A percentile compares a stretch with the other conserved stretches of the same genome.
Evolutionary conservation across 345 rosid genomes (phyloP).

Genomic region (Angophora floribunda): DNA sequence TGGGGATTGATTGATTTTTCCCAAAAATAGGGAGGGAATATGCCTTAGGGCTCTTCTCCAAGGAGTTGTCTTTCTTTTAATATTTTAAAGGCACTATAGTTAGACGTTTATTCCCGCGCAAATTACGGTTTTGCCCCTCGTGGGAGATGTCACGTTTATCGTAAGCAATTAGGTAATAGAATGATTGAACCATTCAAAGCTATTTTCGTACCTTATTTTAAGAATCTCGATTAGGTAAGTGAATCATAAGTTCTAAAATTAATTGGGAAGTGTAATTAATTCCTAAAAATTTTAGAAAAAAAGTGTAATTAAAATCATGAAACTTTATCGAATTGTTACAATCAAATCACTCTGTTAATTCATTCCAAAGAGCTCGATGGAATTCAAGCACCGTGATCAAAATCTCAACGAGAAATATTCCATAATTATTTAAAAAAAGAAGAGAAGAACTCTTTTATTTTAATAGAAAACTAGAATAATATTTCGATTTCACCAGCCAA

Average conservation of each 20-base stretch:
- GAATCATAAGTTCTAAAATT: neutral
- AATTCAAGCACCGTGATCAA: neutral
- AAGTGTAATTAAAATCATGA: rapidly evolving
- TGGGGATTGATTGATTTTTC: neutral
- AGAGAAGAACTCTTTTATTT: neutral
- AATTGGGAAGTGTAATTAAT: neutral
- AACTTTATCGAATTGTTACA: rapidly evolving
- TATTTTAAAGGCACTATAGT: neutral
- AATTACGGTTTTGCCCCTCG: neutral
- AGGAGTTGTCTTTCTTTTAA: neutral
- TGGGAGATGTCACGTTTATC: neutral
- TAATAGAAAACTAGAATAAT: neutral
- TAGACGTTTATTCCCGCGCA: neutral
- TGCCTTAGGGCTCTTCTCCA: neutral
- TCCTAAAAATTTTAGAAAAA: neutral
- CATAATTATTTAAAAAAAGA: neutral
- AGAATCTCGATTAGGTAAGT: neutral
- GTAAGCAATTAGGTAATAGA: neutral
- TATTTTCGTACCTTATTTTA: neutral
- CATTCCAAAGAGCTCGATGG: too few relatives aligned
- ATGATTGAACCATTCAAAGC: neutral
- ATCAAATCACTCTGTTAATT: neutral
- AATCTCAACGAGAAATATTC: neutral
- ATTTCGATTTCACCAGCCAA: neutral
- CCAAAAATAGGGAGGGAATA: neutral